Base-by-base conservation (phyloP, 345 rosid genomes). In the Jatropha curcas region DNA sequence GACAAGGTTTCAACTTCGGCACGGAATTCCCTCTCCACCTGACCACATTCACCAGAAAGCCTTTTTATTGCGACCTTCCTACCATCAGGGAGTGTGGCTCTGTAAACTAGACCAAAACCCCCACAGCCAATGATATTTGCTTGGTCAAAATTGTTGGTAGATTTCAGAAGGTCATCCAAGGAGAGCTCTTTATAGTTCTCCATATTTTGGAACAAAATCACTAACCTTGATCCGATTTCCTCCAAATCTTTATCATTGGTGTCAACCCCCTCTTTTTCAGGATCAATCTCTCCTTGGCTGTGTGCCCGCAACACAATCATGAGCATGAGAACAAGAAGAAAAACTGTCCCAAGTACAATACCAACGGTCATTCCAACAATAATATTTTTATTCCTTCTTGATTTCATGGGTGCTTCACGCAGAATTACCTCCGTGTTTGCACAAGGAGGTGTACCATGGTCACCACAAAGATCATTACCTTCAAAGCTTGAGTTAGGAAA, bases 1-100 rank as follows among this genome's bases (percentile, higher is more conserved):
- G 96, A 92, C 45, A 92, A 92, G 64, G 96, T 80, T 82, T 92
- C 92, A n/a, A 92, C 94, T 74, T 92, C 98, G 30, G 96, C 96
- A 48, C 71, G 74, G 76, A 92, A 92, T 52, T 92, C 98, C 72
- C 96, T 87, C 16, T 92, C 98, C 83, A 90, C 85, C 78, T 92
- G 94, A 64, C 94, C 90, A 53, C 90, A 92, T 60, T 92, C 98
- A 46, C 93, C 93, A 0, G 98, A 89, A 20, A 92, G 90, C 74
- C 90, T 82, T 78, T 92, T 92, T 37, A 92, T 84, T 3, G 98
- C 98, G 5, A 89, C 86, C 75, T 89, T 84, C 22, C 75, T 82
- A 11, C 94, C 93, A 46, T 89, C 91, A 0, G 90, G 90, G 43
- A 92, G 87, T 30, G 73, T 77, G 45, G 94, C 96, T 77, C 71